These are phyloP conservation scores for Diplodia corticola DNA, from an alignment of 2,329 filamentous ascomycete genomes.

Conservation along the genomic window DNA sequence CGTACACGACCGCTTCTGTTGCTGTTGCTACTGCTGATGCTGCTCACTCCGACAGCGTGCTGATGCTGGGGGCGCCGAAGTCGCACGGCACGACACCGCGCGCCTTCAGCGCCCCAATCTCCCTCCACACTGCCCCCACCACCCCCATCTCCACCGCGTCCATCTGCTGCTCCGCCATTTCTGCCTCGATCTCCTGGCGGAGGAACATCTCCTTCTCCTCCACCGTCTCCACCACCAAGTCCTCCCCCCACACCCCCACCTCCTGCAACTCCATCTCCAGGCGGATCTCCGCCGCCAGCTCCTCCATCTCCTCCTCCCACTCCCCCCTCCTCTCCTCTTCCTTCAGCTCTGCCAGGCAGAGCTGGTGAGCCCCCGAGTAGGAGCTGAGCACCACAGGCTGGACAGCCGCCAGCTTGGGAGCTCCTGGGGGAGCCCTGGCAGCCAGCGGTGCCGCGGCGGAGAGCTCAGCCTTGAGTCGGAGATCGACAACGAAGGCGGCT, in stretches of 20 bases:
- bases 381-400: neutral
- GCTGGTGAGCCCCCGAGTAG: neutral
- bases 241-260: neutral
- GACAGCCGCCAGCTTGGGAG: constrained; percentile 7
- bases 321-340: neutral
- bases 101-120: constrained; percentile 10
- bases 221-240: neutral
- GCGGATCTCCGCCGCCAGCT: constrained; percentile 10
- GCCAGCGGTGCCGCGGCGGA: neutral
- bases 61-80: neutral
- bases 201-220: constrained; percentile 4
- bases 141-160: neutral
- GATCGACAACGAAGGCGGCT: constrained; percentile 1
- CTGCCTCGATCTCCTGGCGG: constrained; percentile 13
- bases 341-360: neutral
- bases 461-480: neutral
- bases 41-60: constrained; percentile 1
- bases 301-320: constrained; percentile 12
- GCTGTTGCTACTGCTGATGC: neutral
- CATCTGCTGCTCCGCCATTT: constrained; percentile 17
- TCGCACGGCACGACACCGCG: neutral
- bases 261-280: constrained; percentile 13
- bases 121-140: constrained; percentile 1
- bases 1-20: constrained; percentile 3
- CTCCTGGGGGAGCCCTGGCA: neutral